A percentile compares a stretch with the other conserved stretches of the same genome.
phyloP scores from a whole-genome alignment of 2,329 filamentous ascomycete genomes.

The Talaromyces rugulosus region DNA sequence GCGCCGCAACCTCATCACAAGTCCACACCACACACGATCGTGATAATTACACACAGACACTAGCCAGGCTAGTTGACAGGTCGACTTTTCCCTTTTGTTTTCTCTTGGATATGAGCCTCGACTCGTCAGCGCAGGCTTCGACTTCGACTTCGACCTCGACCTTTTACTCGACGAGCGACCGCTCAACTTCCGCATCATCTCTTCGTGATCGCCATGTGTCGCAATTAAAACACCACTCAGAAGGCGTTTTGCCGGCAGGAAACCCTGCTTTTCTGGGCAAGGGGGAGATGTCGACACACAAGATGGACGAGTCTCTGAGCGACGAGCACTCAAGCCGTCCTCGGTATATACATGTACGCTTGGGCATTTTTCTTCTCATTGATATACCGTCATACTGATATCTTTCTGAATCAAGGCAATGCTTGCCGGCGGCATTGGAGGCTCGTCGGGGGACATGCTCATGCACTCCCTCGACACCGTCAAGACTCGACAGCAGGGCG shows the following conservation, averaged over 20 bases:
- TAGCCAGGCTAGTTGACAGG: neutral
- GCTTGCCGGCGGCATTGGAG: slow-evolving; percentile 89
- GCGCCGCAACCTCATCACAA: neutral
- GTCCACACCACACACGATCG: neutral
- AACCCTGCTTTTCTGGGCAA: neutral
- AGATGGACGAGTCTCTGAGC: slow-evolving; percentile 16
- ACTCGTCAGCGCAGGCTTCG: slow-evolving; percentile 48
- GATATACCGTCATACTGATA: slow-evolving; percentile 2
- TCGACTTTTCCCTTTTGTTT: neutral
- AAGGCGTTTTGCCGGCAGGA: neutral
- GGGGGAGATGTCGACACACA: neutral
- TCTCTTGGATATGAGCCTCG: slow-evolving; percentile 52
- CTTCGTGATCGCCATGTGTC: slow-evolving; percentile 29
- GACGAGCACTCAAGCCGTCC: slow-evolving; percentile 55
- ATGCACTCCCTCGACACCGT: slow-evolving; percentile 99
- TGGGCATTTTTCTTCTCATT: neutral
- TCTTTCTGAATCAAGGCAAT: slow-evolving; percentile 61
- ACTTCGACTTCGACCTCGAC: slow-evolving; percentile 33
- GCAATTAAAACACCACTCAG: slow-evolving; percentile 7
- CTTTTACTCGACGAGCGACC: slow-evolving; percentile 14
- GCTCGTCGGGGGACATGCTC: slow-evolving; percentile 89
- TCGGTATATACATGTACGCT: slow-evolving; percentile 60
- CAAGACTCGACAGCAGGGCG: slow-evolving; percentile 95
- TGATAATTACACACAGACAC: neutral
- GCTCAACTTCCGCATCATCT: neutral